Percentiles rank a stretch among this genome's conserved stretches.
Evolutionary conservation across 1,284 basidiomycete species (phyloP).

Genomic region (Phlebopus sp.): DNA sequence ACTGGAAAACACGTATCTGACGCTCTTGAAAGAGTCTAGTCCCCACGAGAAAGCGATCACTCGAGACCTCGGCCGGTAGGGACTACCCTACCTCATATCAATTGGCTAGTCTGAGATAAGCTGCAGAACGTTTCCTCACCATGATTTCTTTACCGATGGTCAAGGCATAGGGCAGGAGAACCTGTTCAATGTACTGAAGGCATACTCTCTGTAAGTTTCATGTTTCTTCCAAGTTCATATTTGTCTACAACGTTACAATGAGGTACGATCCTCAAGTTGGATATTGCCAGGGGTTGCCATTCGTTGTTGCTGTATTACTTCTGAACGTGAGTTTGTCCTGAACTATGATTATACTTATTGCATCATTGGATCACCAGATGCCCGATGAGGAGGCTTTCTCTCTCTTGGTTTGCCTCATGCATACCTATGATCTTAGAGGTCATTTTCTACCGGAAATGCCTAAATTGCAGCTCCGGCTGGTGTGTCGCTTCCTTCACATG

Average conservation of each 20-base stretch:
- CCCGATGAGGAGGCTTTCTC: slow-evolving; percentile 98
- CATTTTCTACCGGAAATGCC: slow-evolving; percentile 99
- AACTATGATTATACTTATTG: slow-evolving; percentile 6
- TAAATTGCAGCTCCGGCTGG: slow-evolving; percentile 87
- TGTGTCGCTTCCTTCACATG: slow-evolving; percentile 35
- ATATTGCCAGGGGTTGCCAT: slow-evolving; percentile 95
- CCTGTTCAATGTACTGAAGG: slow-evolving; percentile 95
- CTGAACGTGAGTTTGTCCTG: slow-evolving; percentile 66
- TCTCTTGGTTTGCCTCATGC: slow-evolving; percentile 95
- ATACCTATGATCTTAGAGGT: slow-evolving; percentile 92
- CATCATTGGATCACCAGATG: slow-evolving; percentile 63
- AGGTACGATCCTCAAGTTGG: slow-evolving; percentile 94
- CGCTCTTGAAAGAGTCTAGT: slow-evolving; percentile 80
- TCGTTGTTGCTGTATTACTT: slow-evolving; percentile 90
- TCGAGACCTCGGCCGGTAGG: slow-evolving; percentile 81
- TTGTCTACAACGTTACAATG: slow-evolving; percentile 17
- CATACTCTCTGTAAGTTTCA: slow-evolving; percentile 78
- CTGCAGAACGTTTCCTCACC: slow-evolving; percentile 90
- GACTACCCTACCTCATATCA: not conserved
- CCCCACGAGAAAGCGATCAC: slow-evolving; percentile 92
- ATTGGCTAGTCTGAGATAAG: not conserved
- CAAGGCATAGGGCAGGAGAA: slow-evolving; percentile 95
- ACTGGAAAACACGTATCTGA: slow-evolving; percentile 84
- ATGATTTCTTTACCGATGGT: slow-evolving; percentile 91
- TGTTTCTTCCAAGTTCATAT: slow-evolving; percentile 2